Conservation (phyloP, 78 protist genomes). For the Ministeria vibrans region DNA sequence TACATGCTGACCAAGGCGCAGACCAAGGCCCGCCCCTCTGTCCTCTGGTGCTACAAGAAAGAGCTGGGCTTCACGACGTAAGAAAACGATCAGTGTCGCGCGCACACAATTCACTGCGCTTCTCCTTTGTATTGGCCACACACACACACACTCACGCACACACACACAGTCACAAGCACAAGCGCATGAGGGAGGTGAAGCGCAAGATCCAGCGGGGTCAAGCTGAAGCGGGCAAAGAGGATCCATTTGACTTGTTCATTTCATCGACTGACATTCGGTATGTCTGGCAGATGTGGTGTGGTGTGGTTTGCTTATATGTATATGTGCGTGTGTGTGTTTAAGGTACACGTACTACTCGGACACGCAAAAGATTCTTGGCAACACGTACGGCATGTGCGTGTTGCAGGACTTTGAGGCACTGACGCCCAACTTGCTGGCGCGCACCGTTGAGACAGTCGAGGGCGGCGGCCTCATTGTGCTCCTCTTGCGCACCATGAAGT, state of each 20-base stretch:
- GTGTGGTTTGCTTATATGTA: background rate
- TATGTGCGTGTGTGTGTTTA: too few species aligned
- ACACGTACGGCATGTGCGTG: constrained; percentile 95
- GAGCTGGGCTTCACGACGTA: constrained; percentile 67
- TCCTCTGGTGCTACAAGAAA: constrained; percentile 97
- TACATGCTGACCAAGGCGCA: constrained; percentile 82
- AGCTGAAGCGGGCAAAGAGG: constrained; percentile 54
- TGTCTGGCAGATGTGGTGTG: constrained; percentile 3
- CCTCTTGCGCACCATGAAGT: constrained; percentile 75
- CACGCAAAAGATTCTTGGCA: constrained; percentile 94
- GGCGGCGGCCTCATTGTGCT: constrained; percentile 97
- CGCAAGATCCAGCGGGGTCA: constrained; percentile 47
- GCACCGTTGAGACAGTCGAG: constrained; percentile 97
- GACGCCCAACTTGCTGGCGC: constrained; percentile 96
- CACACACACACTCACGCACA: constrained; percentile 7
- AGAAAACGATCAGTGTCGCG: background rate
- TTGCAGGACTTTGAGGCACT: constrained; percentile 97
- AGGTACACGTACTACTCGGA: constrained; percentile 90
- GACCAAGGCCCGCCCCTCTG: constrained; percentile 77
- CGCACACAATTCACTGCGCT: background rate
- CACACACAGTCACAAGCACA: constrained; percentile 30
- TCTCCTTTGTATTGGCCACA: background rate
- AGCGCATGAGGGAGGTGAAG: constrained; percentile 58
- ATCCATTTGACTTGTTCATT: constrained; percentile 93
- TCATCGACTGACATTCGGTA: constrained; percentile 84